A percentile compares a stretch with the other conserved stretches of the same genome.
phyloP scores from a whole-genome alignment of 495 filamentous ascomycete genomes.

The Astrothelium macrocarpum region DNA sequence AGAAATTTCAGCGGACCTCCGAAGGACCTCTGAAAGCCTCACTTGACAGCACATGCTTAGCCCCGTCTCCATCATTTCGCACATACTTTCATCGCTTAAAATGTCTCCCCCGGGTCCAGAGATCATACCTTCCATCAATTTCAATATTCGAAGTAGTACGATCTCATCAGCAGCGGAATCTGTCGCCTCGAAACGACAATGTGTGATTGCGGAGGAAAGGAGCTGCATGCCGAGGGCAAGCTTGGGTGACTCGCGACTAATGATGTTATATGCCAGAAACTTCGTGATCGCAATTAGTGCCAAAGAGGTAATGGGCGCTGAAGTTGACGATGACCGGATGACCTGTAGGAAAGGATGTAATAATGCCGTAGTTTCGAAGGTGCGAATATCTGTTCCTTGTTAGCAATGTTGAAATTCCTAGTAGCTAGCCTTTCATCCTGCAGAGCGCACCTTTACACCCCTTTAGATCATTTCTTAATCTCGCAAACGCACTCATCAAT shows the following conservation, averaged over 20 bases:
- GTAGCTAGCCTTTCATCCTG: not conserved
- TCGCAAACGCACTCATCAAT: conserved; percentile 88
- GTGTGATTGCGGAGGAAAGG: conserved; percentile 87
- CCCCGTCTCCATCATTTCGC: conserved; percentile 98
- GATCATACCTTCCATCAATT: conserved; percentile 96
- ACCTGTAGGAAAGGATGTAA: conserved; percentile 96
- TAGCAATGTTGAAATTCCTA: not conserved
- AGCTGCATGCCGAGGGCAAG: conserved; percentile 89
- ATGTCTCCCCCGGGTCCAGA: conserved; percentile 85
- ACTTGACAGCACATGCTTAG: conserved; percentile 95
- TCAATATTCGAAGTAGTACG: conserved; percentile 83
- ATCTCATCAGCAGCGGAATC: conserved; percentile 93
- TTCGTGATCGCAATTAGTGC: conserved; percentile 94
- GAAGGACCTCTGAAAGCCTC: conserved; percentile 80
- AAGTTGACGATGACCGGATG: conserved; percentile 91
- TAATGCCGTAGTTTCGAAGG: conserved; percentile 80
- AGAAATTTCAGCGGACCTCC: conserved; percentile 85
- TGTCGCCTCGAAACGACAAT: conserved; percentile 94
- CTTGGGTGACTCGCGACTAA: conserved; percentile 69
- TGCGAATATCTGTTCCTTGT: conserved; percentile 58
- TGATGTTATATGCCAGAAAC: conserved; percentile 90
- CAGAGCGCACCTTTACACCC: conserved; percentile 63
- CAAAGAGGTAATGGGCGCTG: conserved; percentile 89
- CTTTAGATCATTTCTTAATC: conserved; percentile 77
- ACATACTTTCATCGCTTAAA: conserved; percentile 87